Percentiles rank a stretch among this genome's conserved stretches.
These are phyloP conservation scores for Novymonas esmeraldas DNA, from an alignment of 208 protist species.

Conservation along the genomic window DNA sequence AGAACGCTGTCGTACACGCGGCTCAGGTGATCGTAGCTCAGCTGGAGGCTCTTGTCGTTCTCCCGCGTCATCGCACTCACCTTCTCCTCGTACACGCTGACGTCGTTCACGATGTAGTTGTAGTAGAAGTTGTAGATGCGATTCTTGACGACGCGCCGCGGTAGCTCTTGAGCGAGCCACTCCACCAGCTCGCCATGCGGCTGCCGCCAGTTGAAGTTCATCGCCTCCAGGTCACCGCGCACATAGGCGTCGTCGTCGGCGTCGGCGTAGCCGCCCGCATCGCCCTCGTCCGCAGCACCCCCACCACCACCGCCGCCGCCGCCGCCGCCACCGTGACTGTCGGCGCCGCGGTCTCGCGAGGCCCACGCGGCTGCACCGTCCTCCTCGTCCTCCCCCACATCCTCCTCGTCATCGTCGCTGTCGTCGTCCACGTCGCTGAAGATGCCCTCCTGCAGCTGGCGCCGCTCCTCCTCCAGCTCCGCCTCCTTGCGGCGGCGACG, in stretches of 20 bases:
- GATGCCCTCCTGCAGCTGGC: slow-evolving; percentile 76
- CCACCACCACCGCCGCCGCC: too few species aligned
- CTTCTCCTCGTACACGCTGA: slow-evolving; percentile 83
- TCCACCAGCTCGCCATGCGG: slow-evolving; percentile 85
- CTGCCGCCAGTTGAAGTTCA: slow-evolving; percentile 89
- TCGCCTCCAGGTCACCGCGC: slow-evolving; percentile 70
- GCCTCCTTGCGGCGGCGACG: slow-evolving; percentile 65
- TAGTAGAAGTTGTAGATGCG: slow-evolving; percentile 93
- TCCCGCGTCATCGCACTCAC: slow-evolving; percentile 92
- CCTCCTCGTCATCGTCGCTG: slow-evolving; percentile 38
- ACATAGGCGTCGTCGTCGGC: slow-evolving; percentile 71
- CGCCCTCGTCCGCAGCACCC: too few species aligned
- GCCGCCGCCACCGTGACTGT: too few species aligned
- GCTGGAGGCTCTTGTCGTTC: slow-evolving; percentile 92
- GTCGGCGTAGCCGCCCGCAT: slow-evolving; percentile 34
- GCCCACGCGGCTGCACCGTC: slow-evolving; percentile 12
- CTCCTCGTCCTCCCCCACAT: slow-evolving; percentile 25
- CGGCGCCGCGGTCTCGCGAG: too few species aligned
- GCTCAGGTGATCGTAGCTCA: slow-evolving; percentile 95
- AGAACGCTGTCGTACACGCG: slow-evolving; percentile 89
- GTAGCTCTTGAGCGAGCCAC: slow-evolving; percentile 92
- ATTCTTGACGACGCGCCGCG: slow-evolving; percentile 86
- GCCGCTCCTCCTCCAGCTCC: slow-evolving; percentile 63
- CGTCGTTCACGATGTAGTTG: slow-evolving; percentile 85
- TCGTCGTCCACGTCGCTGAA: slow-evolving; percentile 82